These are phyloP conservation scores for Aspergillus conjunctus DNA, from an alignment of 495 filamentous ascomycete species.

Conservation along the genomic window DNA sequence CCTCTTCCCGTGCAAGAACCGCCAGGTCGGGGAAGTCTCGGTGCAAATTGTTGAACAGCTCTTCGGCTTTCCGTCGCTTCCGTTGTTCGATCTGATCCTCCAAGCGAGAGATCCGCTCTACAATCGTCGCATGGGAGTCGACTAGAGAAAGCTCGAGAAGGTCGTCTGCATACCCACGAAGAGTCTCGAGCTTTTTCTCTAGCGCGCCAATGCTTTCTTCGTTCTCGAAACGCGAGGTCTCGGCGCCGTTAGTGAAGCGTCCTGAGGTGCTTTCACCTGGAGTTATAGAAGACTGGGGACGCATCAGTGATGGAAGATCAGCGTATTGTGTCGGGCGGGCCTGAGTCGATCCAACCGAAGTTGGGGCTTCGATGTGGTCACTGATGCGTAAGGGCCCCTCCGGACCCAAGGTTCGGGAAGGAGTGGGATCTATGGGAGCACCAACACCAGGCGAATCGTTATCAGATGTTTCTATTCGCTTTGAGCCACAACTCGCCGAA, in stretches of 20 bases:
- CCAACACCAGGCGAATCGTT: not conserved
- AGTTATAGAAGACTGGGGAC: not conserved
- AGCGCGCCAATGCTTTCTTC: conserved; percentile 20
- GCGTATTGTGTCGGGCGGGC: not conserved
- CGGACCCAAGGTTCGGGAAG: conserved; percentile 5
- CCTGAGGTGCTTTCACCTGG: conserved; percentile 4
- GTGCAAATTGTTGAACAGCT: conserved; percentile 18
- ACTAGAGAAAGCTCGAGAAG: conserved; percentile 24
- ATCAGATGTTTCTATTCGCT: not conserved
- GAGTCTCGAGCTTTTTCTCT: conserved; percentile 15
- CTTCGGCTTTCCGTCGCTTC: conserved; percentile 25
- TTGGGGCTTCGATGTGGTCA: conserved; percentile 18
- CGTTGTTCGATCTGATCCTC: conserved; percentile 21
- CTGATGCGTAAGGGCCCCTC: conserved; percentile 22
- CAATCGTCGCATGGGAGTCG: conserved; percentile 23
- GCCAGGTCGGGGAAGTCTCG: conserved; percentile 30
- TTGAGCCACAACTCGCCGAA: not conserved
- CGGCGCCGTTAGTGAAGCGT: not conserved
- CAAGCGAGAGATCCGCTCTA: conserved; percentile 20
- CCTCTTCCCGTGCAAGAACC: conserved; percentile 24
- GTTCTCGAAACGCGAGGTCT: not conserved
- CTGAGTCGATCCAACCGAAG: not conserved
- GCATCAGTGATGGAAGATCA: not conserved
- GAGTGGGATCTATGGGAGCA: conserved; percentile 1
- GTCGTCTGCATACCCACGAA: conserved; percentile 21